Percentiles rank a stretch among this genome's conserved stretches.
Evolutionary conservation across 1,284 basidiomycete species (phyloP).

Genomic region (Phylloboletellus chloephorus): DNA sequence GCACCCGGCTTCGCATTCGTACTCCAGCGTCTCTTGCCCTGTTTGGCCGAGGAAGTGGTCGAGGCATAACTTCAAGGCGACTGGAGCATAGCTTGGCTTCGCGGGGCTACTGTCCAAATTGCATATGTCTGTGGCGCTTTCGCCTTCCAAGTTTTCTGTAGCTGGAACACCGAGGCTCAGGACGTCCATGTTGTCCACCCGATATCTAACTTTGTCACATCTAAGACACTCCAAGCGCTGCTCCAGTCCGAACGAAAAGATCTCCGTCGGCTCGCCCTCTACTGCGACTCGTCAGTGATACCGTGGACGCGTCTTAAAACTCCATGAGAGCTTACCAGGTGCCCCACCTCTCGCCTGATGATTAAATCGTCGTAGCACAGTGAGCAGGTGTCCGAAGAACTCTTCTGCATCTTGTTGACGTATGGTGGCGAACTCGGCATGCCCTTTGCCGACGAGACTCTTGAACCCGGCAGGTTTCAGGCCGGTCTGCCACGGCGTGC

Average conservation of each 20-base stretch:
- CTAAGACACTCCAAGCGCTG: slow-evolving; percentile 79
- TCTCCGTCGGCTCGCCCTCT: slow-evolving; percentile 59
- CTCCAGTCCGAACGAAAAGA: slow-evolving; percentile 81
- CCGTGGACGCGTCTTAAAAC: background rate
- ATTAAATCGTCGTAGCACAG: slow-evolving; percentile 60
- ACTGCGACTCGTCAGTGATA: slow-evolving; percentile 6
- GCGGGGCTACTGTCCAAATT: slow-evolving; percentile 38
- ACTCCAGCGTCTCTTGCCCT: slow-evolving; percentile 62
- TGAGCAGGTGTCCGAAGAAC: slow-evolving; percentile 82
- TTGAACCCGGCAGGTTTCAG: slow-evolving; percentile 86
- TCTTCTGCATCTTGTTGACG: slow-evolving; percentile 96
- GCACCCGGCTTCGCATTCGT: slow-evolving; percentile 49
- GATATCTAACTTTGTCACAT: slow-evolving; percentile 88
- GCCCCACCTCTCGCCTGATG: slow-evolving; percentile 45
- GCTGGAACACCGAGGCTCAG: slow-evolving; percentile 78
- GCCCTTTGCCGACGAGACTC: slow-evolving; percentile 84
- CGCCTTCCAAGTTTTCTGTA: slow-evolving; percentile 22
- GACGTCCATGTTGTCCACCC: slow-evolving; percentile 73
- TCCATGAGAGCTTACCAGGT: slow-evolving; percentile 25
- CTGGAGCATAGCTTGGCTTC: slow-evolving; percentile 64
- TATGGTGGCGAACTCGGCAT: slow-evolving; percentile 96
- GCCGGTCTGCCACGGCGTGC: slow-evolving; percentile 72
- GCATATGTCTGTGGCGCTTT: slow-evolving; percentile 26
- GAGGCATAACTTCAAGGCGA: slow-evolving; percentile 67
- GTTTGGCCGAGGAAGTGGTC: slow-evolving; percentile 52